Conservation (phyloP, 441 rosid species). For the Erysimum cheiri region DNA sequence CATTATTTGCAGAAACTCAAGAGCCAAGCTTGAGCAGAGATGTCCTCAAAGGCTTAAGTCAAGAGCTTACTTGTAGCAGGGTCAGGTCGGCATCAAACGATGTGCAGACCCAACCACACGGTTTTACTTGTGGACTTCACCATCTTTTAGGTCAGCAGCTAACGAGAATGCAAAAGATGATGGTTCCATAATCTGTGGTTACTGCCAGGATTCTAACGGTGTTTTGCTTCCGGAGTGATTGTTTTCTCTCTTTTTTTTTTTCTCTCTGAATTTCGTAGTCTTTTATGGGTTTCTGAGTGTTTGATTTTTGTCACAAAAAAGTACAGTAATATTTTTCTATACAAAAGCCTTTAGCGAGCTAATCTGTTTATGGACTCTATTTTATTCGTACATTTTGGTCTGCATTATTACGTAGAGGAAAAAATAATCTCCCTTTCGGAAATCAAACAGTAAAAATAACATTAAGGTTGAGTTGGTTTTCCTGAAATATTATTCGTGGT, state of each 20-base stretch:
- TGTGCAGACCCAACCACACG: slow-evolving; percentile 47
- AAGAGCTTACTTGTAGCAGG: slow-evolving; percentile 67
- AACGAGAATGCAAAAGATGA: slow-evolving; percentile 60
- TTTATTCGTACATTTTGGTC: too few species aligned
- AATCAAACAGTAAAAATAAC: too few species aligned
- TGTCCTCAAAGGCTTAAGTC: slow-evolving; percentile 21
- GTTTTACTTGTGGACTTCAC: slow-evolving; percentile 69
- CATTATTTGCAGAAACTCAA: slow-evolving; percentile 12
- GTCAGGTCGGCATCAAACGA: slow-evolving; percentile 53
- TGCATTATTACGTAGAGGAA: too few species aligned
- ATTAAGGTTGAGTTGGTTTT: too few species aligned
- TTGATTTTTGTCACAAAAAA: not conserved
- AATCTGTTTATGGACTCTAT: too few species aligned
- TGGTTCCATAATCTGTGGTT: slow-evolving; percentile 68
- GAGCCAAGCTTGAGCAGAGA: not conserved
- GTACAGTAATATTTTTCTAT: not conserved
- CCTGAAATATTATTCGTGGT: too few species aligned
- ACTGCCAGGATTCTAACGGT: slow-evolving; percentile 64
- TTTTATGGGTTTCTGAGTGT: not conserved
- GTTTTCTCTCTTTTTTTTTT: not conserved
- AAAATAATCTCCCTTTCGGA: too few species aligned
- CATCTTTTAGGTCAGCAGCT: slow-evolving; percentile 44
- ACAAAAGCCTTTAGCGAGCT: too few species aligned
- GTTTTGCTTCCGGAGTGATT: not conserved
- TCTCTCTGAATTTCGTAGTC: not conserved